Conservation (phyloP, 2,329 filamentous ascomycete genomes). For the Fusarium torulosum region DNA sequence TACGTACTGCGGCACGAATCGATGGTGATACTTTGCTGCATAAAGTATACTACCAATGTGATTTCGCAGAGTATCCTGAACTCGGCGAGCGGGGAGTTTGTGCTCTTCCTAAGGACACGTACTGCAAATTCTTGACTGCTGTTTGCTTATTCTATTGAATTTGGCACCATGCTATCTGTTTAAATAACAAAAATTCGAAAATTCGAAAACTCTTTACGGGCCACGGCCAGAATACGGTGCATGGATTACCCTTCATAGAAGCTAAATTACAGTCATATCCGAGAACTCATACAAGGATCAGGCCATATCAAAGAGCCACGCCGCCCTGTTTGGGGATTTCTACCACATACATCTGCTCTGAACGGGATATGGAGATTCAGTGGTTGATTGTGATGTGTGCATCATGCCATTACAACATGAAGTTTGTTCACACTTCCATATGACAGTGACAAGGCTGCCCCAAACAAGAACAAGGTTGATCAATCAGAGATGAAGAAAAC, state of each 20-base stretch:
- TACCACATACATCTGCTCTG: not conserved
- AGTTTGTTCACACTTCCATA: not conserved
- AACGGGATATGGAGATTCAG: not conserved
- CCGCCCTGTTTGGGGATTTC: slow-evolving; percentile 3
- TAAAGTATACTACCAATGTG: slow-evolving; percentile 2
- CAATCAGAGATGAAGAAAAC: not conserved
- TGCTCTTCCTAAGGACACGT: slow-evolving; percentile 16
- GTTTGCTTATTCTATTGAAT: not conserved
- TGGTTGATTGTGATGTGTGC: slow-evolving; percentile 7
- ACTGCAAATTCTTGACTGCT: not conserved
- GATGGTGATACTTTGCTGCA: slow-evolving; percentile 6
- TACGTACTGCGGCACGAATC: not conserved
- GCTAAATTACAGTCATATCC: too few species aligned
- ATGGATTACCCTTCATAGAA: not conserved
- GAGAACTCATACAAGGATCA: slow-evolving; percentile 11
- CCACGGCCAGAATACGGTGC: not conserved
- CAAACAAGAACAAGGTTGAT: not conserved
- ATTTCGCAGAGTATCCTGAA: not conserved
- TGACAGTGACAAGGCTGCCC: not conserved
- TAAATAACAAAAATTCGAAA: not conserved
- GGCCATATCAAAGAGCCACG: slow-evolving; percentile 12
- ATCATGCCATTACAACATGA: slow-evolving; percentile 5
- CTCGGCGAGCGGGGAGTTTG: slow-evolving; percentile 1
- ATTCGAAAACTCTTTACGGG: not conserved
- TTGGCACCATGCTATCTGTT: not conserved